phyloP scores from a whole-genome alignment of 176 grass and related monocot species.

The Raddia guianensis region DNA sequence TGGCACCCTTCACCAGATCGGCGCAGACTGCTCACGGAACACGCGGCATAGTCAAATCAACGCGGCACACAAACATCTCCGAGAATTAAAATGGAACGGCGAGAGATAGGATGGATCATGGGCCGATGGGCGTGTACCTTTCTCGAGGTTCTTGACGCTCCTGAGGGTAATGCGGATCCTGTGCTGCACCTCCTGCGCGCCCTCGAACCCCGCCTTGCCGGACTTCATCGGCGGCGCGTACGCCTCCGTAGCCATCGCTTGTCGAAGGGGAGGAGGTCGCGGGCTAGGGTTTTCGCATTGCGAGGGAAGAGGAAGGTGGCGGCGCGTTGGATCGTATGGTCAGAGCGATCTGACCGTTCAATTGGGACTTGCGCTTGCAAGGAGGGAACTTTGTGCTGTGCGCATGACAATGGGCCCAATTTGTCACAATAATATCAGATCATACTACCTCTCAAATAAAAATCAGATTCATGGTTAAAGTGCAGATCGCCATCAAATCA shows the following conservation, averaged over 20 bases:
- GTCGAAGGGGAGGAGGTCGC: background rate
- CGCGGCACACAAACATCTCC: background rate
- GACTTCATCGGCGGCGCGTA: constrained; percentile 59
- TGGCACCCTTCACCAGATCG: constrained; percentile 58
- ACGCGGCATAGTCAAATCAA: background rate
- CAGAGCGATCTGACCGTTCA: background rate
- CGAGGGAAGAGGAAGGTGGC: constrained; percentile 18
- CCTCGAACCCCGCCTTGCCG: constrained; percentile 45
- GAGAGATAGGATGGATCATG: background rate
- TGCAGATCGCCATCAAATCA: background rate
- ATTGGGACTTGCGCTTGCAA: background rate
- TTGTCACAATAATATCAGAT: background rate
- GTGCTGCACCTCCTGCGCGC: constrained; percentile 42
- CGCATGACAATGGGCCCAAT: constrained; percentile 4
- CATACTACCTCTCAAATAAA: no score
- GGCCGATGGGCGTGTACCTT: constrained; percentile 5
- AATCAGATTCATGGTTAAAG: no score
- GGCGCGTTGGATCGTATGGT: constrained; percentile 41
- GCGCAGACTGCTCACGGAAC: constrained; percentile 31
- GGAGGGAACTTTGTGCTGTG: background rate
- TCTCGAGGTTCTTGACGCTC: constrained; percentile 63
- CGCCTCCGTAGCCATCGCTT: constrained; percentile 49
- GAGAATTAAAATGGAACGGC: background rate
- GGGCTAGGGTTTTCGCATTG: constrained; percentile 35
- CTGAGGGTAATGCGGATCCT: constrained; percentile 62